Conservation (phyloP, 352 stramenopile species). For the Phytophthora hybrid region DNA sequence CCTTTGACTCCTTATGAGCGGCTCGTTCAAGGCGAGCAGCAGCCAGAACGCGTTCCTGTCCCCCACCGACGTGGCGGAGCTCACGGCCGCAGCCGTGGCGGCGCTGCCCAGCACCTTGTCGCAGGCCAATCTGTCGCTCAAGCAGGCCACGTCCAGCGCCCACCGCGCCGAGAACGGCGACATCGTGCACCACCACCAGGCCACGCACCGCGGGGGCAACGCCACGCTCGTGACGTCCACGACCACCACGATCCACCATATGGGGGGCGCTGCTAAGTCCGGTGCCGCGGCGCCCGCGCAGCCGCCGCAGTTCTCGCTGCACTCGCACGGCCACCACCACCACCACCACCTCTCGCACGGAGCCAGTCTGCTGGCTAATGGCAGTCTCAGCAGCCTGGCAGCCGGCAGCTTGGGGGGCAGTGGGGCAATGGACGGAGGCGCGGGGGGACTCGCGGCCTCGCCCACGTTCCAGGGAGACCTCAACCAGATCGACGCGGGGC, state of each 20-base stretch:
- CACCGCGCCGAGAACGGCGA: slow-evolving; percentile 78
- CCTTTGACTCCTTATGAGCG: slow-evolving; percentile 51
- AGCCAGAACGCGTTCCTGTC: slow-evolving; percentile 76
- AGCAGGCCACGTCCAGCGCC: slow-evolving; percentile 55
- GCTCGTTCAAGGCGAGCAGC: slow-evolving; percentile 49
- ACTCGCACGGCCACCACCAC: slow-evolving; percentile 59
- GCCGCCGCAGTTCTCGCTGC: slow-evolving; percentile 62
- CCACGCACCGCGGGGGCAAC: slow-evolving; percentile 75
- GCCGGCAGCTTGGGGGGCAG: slow-evolving; percentile 26
- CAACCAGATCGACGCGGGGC: slow-evolving; percentile 81
- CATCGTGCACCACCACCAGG: slow-evolving; percentile 82
- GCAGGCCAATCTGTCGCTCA: slow-evolving; percentile 57
- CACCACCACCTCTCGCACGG: slow-evolving; percentile 62
- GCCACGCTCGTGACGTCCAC: slow-evolving; percentile 80
- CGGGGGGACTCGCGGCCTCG: slow-evolving; percentile 48
- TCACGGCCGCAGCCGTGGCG: slow-evolving; percentile 76
- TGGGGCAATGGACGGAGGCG: slow-evolving; percentile 45
- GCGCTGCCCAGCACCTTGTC: slow-evolving; percentile 72
- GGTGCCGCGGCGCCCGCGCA: slow-evolving; percentile 29
- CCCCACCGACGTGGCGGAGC: slow-evolving; percentile 77
- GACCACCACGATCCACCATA: slow-evolving; percentile 80
- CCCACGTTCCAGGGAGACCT: slow-evolving; percentile 81
- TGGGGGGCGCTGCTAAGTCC: slow-evolving; percentile 36
- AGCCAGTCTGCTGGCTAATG: slow-evolving; percentile 55
- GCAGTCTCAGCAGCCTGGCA: slow-evolving; percentile 50